Conservation (phyloP, 495 filamentous ascomycete genomes). For the Penicillium soppii region DNA sequence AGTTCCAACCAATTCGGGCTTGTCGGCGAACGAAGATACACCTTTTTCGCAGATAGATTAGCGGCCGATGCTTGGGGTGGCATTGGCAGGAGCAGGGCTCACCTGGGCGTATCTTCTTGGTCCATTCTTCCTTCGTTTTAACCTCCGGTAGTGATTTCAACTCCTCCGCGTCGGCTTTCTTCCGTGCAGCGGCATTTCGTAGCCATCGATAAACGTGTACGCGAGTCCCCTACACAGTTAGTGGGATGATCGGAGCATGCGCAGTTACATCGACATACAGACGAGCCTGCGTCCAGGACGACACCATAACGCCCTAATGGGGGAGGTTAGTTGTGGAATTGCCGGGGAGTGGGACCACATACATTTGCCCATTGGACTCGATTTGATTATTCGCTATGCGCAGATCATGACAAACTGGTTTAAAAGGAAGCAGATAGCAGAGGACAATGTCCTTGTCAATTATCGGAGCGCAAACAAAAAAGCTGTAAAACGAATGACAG, state of each 20-base stretch:
- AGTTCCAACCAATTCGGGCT: slow-evolving; percentile 70
- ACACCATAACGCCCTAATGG: slow-evolving; percentile 60
- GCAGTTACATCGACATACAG: slow-evolving; percentile 40
- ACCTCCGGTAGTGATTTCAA: slow-evolving; percentile 73
- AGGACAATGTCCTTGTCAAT: background rate
- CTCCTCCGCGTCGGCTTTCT: slow-evolving; percentile 57
- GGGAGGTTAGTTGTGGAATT: background rate
- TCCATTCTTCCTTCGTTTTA: slow-evolving; percentile 82
- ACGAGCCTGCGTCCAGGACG: slow-evolving; percentile 69
- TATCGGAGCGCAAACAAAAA: background rate
- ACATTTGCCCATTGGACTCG: slow-evolving; percentile 51
- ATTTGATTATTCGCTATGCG: slow-evolving; percentile 21
- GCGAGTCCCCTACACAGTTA: slow-evolving; percentile 67
- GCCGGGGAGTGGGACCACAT: slow-evolving; percentile 16
- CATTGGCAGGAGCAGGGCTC: slow-evolving; percentile 9
- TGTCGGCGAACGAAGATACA: slow-evolving; percentile 84
- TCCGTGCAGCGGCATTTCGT: slow-evolving; percentile 65
- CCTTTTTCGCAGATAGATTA: slow-evolving; percentile 41
- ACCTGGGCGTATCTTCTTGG: slow-evolving; percentile 89
- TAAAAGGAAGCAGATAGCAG: slow-evolving; percentile 4
- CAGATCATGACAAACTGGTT: slow-evolving; percentile 32
- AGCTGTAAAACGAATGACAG: slow-evolving; percentile 24
- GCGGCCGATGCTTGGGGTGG: background rate
- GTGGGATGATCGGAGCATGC: background rate
- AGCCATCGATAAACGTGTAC: slow-evolving; percentile 93